phyloP scores from a whole-genome alignment of 1,284 basidiomycete species.

The Thecaphora thlaspeos region DNA sequence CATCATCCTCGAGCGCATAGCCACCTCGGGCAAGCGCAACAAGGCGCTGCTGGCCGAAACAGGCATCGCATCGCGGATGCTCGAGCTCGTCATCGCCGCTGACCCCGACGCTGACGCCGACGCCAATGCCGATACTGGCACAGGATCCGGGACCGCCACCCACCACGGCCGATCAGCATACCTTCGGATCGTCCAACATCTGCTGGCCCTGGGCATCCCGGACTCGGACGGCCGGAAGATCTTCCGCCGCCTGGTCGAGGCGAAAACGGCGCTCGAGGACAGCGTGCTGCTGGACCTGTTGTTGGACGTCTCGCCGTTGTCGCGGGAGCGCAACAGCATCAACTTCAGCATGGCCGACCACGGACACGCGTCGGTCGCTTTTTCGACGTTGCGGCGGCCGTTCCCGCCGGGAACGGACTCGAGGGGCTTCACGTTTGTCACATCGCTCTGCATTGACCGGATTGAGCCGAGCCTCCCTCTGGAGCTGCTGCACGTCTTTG shows the following conservation, averaged over 20 bases:
- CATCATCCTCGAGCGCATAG: constrained; percentile 1
- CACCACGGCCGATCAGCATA: neutral
- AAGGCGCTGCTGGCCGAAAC: constrained; percentile 1
- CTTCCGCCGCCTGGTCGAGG: constrained; percentile 11
- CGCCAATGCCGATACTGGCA: too few relatives aligned
- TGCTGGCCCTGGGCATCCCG: constrained; percentile 21
- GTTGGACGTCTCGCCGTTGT: constrained; percentile 19
- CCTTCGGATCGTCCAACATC: constrained; percentile 1
- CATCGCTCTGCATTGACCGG: constrained; percentile 34
- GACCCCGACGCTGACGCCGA: neutral
- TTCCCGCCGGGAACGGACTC: constrained; percentile 36
- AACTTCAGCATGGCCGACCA: constrained; percentile 27
- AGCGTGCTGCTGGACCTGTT: constrained; percentile 29
- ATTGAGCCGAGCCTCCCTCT: constrained; percentile 29
- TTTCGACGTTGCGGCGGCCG: constrained; percentile 34
- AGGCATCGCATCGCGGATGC: neutral
- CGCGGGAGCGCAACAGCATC: constrained; percentile 31
- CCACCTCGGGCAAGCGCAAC: constrained; percentile 2
- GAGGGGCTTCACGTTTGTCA: constrained; percentile 39
- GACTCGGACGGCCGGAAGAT: constrained; percentile 29
- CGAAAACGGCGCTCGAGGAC: neutral
- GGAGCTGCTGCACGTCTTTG: constrained; percentile 41
- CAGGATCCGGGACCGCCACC: neutral
- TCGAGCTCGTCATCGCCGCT: neutral
- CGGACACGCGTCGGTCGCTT: constrained; percentile 36